Evolutionary conservation across 139 green algal species (phyloP), one percentile per base, ranked within the genome.

Genomic region (Haematococcus lacustris): DNA sequence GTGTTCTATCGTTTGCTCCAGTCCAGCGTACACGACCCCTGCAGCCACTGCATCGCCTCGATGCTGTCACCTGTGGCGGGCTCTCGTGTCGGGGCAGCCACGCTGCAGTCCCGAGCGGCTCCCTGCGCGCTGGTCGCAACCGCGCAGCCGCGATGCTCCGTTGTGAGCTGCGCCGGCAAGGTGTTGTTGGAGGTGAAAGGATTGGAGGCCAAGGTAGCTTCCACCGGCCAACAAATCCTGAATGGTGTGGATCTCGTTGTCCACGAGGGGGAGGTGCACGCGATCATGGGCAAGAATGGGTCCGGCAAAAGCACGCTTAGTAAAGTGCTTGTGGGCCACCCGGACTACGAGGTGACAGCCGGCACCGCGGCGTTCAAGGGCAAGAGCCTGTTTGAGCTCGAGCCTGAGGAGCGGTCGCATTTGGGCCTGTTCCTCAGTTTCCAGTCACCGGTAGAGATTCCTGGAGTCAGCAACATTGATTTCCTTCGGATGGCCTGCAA

Each of bases 221-320:
- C 78, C 28, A 92, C 87, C 0, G 92, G 84, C 1, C 80, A 93
- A 78, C 73, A 93, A 57, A 97, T 99, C 63, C 86, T 99, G 0
- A 90, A 93, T 23, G 95, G 95, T 53, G 91, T 99, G 1, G 89
- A 94, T 74, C 72, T 99, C 23, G 91, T 78, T 34, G 78, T 99
- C n/a, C 73, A 83, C 4, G 84, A 92, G 70, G 80, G 82, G 47
- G 80, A 91, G 68, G 76, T 91, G 26, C 94, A 99, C 76, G 95
- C 95, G 28, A 97, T 99, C 82, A 99, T 99, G 95, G 95, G 95
- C 38, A 98, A 97, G 73, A 99, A 99, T 81, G 95, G 95, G 3
- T 93, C 81, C 17, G 95, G 95, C 60, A 99, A 99, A 83, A 91
- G 77, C 75, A 99, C 95, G 38, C 84, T 99, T 3, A 89, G 79